Evolutionary conservation across 2,329 filamentous ascomycete species (phyloP).

Genomic region (Paramyrothecium sp.): DNA sequence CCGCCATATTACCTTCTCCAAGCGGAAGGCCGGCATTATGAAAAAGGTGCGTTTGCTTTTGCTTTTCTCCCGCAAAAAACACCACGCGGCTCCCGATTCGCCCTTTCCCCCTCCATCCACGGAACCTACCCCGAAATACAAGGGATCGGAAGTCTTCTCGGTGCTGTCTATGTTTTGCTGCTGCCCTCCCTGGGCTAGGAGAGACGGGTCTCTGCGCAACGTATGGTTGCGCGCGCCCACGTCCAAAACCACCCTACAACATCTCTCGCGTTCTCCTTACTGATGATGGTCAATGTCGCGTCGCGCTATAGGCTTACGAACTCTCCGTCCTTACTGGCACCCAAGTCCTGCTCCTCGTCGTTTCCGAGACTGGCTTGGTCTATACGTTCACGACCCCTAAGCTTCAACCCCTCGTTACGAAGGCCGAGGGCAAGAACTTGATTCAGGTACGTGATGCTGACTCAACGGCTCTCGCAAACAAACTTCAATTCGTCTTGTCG

Average conservation of each 20-base stretch:
- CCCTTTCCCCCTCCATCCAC: no score
- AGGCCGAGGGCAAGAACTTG: conserved; percentile 97
- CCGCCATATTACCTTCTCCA: conserved; percentile 98
- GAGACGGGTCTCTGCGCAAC: no score
- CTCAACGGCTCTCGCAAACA: not conserved
- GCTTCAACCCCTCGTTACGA: conserved; percentile 95
- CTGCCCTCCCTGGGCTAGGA: no score
- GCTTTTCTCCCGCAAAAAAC: not conserved
- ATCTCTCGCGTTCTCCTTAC: not conserved
- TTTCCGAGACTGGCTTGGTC: conserved; percentile 94
- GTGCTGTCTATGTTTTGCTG: no score
- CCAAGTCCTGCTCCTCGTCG: conserved; percentile 92
- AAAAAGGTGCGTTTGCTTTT: conserved; percentile 77
- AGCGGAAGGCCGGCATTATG: conserved; percentile 99
- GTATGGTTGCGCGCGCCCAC: no score
- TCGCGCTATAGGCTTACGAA: conserved; percentile 76
- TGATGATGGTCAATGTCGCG: not conserved
- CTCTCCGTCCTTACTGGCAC: conserved; percentile 96
- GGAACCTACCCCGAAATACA: no score
- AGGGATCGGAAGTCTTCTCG: no score
- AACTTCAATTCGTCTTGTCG: not conserved
- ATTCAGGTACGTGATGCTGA: conserved; percentile 73
- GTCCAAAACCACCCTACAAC: not conserved
- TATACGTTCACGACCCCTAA: conserved; percentile 99
- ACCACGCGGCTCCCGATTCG: not conserved